Base-by-base conservation (phyloP, 2,329 filamentous ascomycete species). In the Helminthosporium solani region DNA sequence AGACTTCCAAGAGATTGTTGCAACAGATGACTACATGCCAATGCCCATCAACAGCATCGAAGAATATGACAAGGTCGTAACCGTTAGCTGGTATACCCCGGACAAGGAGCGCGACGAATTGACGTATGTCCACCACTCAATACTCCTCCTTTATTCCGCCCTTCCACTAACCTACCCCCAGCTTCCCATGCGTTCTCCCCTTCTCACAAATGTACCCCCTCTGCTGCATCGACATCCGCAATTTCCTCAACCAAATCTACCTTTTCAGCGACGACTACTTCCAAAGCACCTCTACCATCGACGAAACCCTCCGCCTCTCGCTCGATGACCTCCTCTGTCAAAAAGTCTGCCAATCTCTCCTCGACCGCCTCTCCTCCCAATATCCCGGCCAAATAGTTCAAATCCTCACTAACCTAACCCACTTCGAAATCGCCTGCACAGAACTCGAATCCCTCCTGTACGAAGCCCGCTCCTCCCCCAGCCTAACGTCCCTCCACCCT, bases 131-230 rank as follows among this genome's bases (percentile, higher is more conserved):
- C 19, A 11, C 11, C 12, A 33, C 39, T 7, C 21, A 19, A 42
- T 33, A 18, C 33, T 33, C 12, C 15, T 20, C 28, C 25, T 50
- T 54, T 20, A 63, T n/a, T n/a, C n/a, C n/a, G n/a, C 36, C 2
- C 3, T 20, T 19, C 11, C 47, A 16, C 52, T 65, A 63, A 62
- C 64, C 37, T n/a, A 33, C 19, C 3, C 31, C 7, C 52, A 91
- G 88, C 11, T 96, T 96, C 67, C 95, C 94, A 4, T 95, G 87
- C 58, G 89, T 96, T n/a, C 77, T 99, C 1, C 95, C 94, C 0
- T 99, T 99, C 69, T 96, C 91, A 11, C 91, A 97, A 61, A 99
- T 99, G 94, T 99, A 99, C 66, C 92, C 94, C 1, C 79, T 97
- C 25, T 96, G 94, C 72, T 99, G 94, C 75, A 97, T 97, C 66